These are phyloP conservation scores for Aegilops tauschii DNA, from an alignment of 176 grass and related monocot genomes.

Conservation along the genomic window DNA sequence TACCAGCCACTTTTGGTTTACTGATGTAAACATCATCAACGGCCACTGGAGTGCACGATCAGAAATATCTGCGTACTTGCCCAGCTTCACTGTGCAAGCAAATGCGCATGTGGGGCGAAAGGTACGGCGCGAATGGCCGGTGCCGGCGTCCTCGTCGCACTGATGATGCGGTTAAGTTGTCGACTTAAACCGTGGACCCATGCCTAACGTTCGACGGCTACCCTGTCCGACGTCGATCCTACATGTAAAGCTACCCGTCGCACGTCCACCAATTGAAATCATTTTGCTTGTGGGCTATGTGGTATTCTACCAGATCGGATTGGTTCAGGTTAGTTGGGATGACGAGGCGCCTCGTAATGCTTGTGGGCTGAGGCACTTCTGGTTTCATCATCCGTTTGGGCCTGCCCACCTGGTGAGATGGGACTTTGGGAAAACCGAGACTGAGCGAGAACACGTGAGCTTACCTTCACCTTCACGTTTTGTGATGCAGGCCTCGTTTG, in stretches of 20 bases:
- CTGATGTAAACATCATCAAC: not conserved
- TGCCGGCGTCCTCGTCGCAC: not conserved
- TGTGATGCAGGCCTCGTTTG: no score
- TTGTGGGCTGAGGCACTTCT: not conserved
- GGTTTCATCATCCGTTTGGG: no score
- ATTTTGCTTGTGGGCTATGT: not conserved
- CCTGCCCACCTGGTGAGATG: no score
- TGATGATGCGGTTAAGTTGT: constrained; percentile 14
- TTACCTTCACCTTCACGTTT: no score
- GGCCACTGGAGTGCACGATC: not conserved
- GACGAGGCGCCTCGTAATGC: not conserved
- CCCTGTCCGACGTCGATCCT: constrained; percentile 13
- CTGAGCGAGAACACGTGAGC: no score
- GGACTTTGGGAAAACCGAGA: no score
- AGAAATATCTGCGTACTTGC: not conserved
- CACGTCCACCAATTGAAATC: not conserved
- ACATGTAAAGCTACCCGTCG: constrained; percentile 43
- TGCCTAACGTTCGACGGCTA: constrained; percentile 32
- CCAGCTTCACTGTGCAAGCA: not conserved
- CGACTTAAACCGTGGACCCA: not conserved
- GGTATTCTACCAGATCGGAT: not conserved
- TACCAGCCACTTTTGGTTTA: not conserved
- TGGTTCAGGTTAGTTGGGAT: not conserved
- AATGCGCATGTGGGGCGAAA: not conserved
- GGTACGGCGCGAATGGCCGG: not conserved